Conservation (phyloP, 176 grass and related monocot genomes). For the Rhipidocladum racemiflorum region DNA sequence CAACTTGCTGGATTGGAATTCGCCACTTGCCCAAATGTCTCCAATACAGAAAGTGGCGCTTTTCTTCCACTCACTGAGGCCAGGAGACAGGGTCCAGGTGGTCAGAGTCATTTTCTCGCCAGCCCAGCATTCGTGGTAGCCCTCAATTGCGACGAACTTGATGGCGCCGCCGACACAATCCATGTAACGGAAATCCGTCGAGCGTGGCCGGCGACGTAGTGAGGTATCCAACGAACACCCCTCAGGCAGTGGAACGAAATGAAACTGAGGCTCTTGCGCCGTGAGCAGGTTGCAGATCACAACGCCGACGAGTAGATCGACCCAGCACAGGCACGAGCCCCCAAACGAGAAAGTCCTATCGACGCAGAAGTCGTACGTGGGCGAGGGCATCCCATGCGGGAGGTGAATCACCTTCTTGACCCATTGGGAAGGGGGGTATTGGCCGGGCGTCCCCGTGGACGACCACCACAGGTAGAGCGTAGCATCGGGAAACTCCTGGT, state of each 20-base stretch:
- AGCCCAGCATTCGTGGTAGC: not conserved
- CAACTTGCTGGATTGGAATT: too few species aligned
- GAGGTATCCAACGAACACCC: not conserved
- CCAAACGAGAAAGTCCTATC: not conserved
- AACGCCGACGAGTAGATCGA: constrained; percentile 3
- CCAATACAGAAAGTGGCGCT: not conserved
- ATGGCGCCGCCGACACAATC: not conserved
- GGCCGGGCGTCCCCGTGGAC: not conserved
- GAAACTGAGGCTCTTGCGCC: not conserved
- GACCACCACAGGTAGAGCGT: not conserved
- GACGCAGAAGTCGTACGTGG: not conserved
- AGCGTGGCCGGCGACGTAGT: too few species aligned
- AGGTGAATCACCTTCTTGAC: not conserved
- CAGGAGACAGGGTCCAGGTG: constrained; percentile 4
- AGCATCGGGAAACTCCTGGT: not conserved
- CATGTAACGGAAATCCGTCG: not conserved
- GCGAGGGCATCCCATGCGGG: not conserved
- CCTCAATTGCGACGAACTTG: constrained; percentile 14
- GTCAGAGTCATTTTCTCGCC: not conserved
- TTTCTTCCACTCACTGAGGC: not conserved
- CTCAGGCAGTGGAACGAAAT: not conserved
- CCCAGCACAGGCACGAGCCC: not conserved
- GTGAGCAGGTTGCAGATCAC: not conserved
- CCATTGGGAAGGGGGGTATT: not conserved
- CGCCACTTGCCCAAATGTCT: not conserved